Evolutionary conservation across 345 rosid species (phyloP).

Genomic region (Arabis alpina): DNA sequence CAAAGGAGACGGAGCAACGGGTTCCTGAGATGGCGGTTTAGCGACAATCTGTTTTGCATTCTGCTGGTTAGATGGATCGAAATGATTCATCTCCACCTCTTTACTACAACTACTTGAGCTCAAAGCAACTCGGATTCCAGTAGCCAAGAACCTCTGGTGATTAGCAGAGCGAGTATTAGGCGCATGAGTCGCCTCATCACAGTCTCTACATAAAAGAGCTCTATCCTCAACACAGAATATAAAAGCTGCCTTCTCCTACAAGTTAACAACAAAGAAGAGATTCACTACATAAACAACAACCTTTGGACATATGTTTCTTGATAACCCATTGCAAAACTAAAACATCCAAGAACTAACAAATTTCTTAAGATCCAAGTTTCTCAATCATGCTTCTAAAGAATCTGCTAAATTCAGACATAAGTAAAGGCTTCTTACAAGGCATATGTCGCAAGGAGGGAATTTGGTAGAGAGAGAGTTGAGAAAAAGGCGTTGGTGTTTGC

Average conservation of each 20-base stretch:
- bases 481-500: slow-evolving; percentile 97
- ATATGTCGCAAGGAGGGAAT: slow-evolving; percentile 91
- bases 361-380: background rate
- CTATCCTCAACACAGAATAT: slow-evolving; percentile 98
- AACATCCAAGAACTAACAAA: slow-evolving; percentile 8
- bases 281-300: slow-evolving; percentile 15
- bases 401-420: background rate
- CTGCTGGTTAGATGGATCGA: slow-evolving; percentile 66
- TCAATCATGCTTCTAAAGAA: background rate
- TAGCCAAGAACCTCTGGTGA: slow-evolving; percentile 90
- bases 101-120: slow-evolving; percentile 58
- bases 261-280: slow-evolving; percentile 34
- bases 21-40: slow-evolving; percentile 53
- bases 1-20: slow-evolving; percentile 46
- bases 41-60: slow-evolving; percentile 35
- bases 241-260: slow-evolving; percentile 94
- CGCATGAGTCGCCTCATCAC: slow-evolving; percentile 82
- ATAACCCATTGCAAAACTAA: background rate
- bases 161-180: slow-evolving; percentile 81
- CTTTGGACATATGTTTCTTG: background rate
- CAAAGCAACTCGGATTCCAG: slow-evolving; percentile 84
- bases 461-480: slow-evolving; percentile 73
- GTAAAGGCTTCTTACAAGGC: slow-evolving; percentile 58
- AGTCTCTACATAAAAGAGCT: slow-evolving; percentile 87
- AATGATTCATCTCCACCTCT: slow-evolving; percentile 48